Evolutionary conservation across 1,139 yeast genomes (phyloP).

Genomic region (Geotrichum aggregatum): DNA sequence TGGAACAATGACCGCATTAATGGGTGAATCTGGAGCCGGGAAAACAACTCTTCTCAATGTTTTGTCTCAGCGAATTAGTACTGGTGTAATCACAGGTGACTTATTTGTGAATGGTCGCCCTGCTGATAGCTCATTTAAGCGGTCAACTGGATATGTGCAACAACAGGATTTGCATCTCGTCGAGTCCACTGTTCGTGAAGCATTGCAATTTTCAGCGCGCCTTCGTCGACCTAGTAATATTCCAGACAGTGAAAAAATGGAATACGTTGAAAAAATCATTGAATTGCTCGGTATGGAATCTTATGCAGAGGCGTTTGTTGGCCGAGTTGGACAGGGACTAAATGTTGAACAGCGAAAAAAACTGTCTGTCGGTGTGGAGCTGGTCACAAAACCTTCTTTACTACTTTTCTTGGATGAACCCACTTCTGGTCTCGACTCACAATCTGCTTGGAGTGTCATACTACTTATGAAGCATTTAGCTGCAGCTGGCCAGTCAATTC

Average conservation of each 20-base stretch:
- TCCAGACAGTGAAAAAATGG: slow-evolving; percentile 48
- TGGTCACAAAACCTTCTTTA: slow-evolving; percentile 78
- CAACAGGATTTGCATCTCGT: slow-evolving; percentile 60
- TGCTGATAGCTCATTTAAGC: slow-evolving; percentile 49
- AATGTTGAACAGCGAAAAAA: slow-evolving; percentile 82
- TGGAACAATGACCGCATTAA: slow-evolving; percentile 55
- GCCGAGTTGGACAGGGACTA: slow-evolving; percentile 62
- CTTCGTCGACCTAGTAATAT: slow-evolving; percentile 50
- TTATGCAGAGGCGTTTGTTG: slow-evolving; percentile 57
- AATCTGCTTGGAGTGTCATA: slow-evolving; percentile 67
- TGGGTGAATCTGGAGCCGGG: slow-evolving; percentile 69
- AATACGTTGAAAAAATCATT: slow-evolving; percentile 55
- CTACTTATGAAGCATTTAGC: slow-evolving; percentile 58
- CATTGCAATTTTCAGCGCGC: slow-evolving; percentile 55
- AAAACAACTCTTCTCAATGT: slow-evolving; percentile 57
- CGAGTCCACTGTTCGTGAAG: slow-evolving; percentile 55
- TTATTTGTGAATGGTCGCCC: slow-evolving; percentile 56
- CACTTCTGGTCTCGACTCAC: slow-evolving; percentile 85
- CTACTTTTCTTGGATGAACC: slow-evolving; percentile 82
- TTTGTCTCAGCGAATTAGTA: slow-evolving; percentile 52
- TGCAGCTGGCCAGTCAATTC: slow-evolving; percentile 70
- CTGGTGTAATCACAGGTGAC: slow-evolving; percentile 58
- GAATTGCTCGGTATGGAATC: slow-evolving; percentile 51
- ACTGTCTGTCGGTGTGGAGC: slow-evolving; percentile 78
- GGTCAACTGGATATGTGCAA: slow-evolving; percentile 60